phyloP scores from a whole-genome alignment of 2,329 filamentous ascomycete genomes.

The Fusarium staphyleae region DNA sequence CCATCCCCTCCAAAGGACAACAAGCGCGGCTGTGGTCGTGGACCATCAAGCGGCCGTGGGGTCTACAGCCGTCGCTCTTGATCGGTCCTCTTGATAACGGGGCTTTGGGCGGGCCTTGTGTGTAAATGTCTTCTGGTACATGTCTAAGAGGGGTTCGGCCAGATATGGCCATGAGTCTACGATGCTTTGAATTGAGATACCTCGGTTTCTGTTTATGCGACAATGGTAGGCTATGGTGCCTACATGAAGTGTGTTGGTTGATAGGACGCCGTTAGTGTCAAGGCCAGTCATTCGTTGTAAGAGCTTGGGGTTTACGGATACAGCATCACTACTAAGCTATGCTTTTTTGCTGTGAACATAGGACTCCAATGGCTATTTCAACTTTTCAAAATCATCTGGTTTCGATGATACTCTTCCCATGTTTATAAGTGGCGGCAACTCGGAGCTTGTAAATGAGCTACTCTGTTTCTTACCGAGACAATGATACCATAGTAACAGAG shows the following conservation, averaged over 20 bases:
- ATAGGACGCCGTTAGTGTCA: too few species aligned
- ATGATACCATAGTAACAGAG: too few species aligned
- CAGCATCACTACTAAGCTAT: too few species aligned
- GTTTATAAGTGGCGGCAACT: too few species aligned
- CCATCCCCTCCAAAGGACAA: constrained; percentile 24
- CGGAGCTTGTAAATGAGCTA: too few species aligned
- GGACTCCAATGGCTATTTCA: too few species aligned
- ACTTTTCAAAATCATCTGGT: too few species aligned
- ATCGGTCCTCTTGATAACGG: background rate
- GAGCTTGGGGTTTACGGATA: too few species aligned
- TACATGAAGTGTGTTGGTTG: background rate
- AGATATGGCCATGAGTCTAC: constrained; percentile 25
- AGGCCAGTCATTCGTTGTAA: too few species aligned
- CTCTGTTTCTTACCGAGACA: too few species aligned
- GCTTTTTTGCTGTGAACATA: too few species aligned
- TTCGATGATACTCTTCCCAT: too few species aligned
- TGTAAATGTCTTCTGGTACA: constrained; percentile 35
- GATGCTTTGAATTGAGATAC: constrained; percentile 24
- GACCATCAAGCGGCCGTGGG: constrained; percentile 22
- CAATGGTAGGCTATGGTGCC: background rate
- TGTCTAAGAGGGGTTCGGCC: constrained; percentile 26
- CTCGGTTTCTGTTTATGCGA: constrained; percentile 8
- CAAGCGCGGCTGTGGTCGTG: constrained; percentile 21
- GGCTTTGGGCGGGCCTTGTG: constrained; percentile 1
- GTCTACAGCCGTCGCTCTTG: constrained; percentile 16